These are phyloP conservation scores for Daldinia grandis DNA, from an alignment of 495 filamentous ascomycete genomes.

Conservation along the genomic window DNA sequence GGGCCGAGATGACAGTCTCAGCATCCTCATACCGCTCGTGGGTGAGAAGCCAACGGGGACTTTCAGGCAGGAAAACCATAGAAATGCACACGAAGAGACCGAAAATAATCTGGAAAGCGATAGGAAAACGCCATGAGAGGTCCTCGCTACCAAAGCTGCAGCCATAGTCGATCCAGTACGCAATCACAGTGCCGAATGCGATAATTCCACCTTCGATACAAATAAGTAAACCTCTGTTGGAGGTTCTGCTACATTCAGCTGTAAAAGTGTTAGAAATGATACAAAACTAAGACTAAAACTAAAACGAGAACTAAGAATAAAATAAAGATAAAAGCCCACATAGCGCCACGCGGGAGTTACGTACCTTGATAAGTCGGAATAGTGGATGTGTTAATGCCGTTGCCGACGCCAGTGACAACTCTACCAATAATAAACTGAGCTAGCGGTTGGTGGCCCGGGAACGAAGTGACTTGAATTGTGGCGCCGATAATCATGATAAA, in stretches of 20 bases:
- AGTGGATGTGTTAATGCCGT: conserved; percentile 75
- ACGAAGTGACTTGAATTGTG: conserved; percentile 67
- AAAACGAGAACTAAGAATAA: too few relatives aligned
- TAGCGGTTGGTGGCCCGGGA: conserved; percentile 47
- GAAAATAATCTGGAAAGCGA: conserved; percentile 77
- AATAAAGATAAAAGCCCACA: background rate
- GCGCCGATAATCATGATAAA: conserved; percentile 74
- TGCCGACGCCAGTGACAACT: conserved; percentile 74
- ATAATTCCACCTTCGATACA: conserved; percentile 80
- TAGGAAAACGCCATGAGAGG: conserved; percentile 76
- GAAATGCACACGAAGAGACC: conserved; percentile 66
- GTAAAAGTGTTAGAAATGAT: conserved; percentile 13
- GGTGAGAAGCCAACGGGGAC: conserved; percentile 75
- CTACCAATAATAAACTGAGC: conserved; percentile 78
- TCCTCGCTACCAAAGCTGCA: conserved; percentile 67
- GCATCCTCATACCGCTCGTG: conserved; percentile 70
- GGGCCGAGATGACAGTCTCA: conserved; percentile 67
- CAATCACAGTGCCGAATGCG: conserved; percentile 74
- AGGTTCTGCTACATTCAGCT: conserved; percentile 65
- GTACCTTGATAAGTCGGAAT: conserved; percentile 80
- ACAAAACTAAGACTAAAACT: too few relatives aligned
- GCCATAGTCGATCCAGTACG: conserved; percentile 81
- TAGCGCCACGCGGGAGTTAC: conserved; percentile 55
- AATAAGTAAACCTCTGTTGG: conserved; percentile 76
- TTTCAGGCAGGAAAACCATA: conserved; percentile 74